Percentiles rank a stretch among this genome's conserved stretches.
Conservation (phyloP, 345 rosid species). For the Hibiscus mutabilis region DNA sequence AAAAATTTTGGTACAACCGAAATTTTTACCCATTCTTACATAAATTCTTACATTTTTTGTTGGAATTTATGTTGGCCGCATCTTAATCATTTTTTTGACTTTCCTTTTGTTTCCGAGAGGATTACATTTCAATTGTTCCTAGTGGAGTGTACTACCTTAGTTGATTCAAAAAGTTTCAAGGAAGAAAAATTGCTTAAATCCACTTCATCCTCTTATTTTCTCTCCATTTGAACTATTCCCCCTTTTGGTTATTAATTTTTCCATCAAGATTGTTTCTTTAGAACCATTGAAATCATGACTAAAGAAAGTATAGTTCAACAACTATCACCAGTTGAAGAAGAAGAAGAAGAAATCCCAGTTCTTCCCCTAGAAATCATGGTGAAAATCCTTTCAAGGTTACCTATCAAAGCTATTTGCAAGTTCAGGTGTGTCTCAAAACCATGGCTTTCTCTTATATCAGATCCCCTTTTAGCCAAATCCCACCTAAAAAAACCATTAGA, state of each 20-base stretch:
- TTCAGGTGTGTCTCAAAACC: constrained; percentile 42
- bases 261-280: neutral
- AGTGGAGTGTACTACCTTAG: no score
- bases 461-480: constrained; percentile 26
- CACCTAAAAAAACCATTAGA: constrained; percentile 17
- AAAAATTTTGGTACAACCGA: no score
- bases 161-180: neutral
- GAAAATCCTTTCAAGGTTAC: constrained; percentile 36
- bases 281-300: neutral
- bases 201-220: neutral
- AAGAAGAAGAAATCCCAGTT: neutral
- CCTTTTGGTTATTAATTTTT: neutral
- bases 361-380: constrained; percentile 21
- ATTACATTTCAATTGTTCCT: no score
- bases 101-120: no score
- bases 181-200: neutral
- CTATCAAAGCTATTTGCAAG: constrained; percentile 28
- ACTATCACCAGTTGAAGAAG: no score
- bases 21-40: no score
- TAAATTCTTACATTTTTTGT: no score
- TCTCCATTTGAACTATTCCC: neutral
- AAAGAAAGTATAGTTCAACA: no score
- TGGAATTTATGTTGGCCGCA: no score
- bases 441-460: constrained; percentile 25
- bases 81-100: no score